Percentiles rank a stretch among this genome's conserved stretches.
Conservation (phyloP, 2,329 filamentous ascomycete genomes). For the Fusarium poae region DNA sequence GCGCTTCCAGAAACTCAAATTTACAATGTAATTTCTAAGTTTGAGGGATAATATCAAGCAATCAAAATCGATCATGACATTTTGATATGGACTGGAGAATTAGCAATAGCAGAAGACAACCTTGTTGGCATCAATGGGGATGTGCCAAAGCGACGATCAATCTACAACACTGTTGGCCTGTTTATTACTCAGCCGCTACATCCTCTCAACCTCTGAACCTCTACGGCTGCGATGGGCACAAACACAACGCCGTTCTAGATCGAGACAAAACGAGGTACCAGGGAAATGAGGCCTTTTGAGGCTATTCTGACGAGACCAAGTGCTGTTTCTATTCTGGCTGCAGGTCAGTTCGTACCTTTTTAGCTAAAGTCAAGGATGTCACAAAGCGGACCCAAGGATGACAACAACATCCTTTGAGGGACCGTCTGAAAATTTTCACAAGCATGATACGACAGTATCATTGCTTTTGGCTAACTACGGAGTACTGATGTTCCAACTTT, state of each 20-base stretch:
- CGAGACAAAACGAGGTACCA: slow-evolving; percentile 10
- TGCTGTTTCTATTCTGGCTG: slow-evolving; percentile 8
- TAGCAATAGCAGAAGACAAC: neutral
- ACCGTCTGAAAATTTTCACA: slow-evolving; percentile 10
- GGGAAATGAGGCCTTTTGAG: slow-evolving; percentile 40
- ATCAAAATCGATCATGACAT: slow-evolving; percentile 17
- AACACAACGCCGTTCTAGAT: slow-evolving; percentile 5
- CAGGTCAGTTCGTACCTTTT: neutral
- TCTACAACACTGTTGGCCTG: neutral
- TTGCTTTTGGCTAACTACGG: slow-evolving; percentile 6
- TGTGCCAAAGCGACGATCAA: slow-evolving; percentile 12
- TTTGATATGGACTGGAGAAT: neutral
- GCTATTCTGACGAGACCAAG: slow-evolving; percentile 29
- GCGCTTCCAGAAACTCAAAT: slow-evolving; percentile 28
- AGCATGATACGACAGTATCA: neutral
- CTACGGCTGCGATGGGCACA: slow-evolving; percentile 4
- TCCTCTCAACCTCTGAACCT: neutral
- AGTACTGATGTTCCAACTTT: slow-evolving; percentile 9
- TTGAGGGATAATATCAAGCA: slow-evolving; percentile 10
- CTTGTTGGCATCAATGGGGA: slow-evolving; percentile 1
- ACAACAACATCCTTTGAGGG: slow-evolving; percentile 23
- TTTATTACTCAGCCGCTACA: neutral
- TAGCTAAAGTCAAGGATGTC: slow-evolving; percentile 18
- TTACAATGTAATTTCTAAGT: neutral
- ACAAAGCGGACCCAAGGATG: slow-evolving; percentile 33